phyloP scores from a whole-genome alignment of 2,329 filamentous ascomycete genomes.

The Claviceps spartinae region DNA sequence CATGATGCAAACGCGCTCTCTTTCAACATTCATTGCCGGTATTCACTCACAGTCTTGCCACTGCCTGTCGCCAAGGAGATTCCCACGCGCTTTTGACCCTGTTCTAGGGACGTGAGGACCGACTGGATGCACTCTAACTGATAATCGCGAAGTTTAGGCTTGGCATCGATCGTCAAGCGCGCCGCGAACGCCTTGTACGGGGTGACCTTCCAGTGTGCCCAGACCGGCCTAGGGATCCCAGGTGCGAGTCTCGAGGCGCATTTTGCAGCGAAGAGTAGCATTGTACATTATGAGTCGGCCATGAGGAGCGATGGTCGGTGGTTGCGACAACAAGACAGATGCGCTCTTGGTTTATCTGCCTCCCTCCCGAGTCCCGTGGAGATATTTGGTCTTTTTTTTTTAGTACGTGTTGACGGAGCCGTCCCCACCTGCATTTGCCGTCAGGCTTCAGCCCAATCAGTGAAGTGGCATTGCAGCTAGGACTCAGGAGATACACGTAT shows the following conservation, averaged over 20 bases:
- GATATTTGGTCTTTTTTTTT: too few relatives aligned
- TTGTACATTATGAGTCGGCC: slow-evolving; percentile 21
- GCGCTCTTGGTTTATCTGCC: too few relatives aligned
- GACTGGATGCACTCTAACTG: slow-evolving; percentile 86
- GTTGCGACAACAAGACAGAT: not conserved
- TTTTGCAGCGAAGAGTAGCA: slow-evolving; percentile 19
- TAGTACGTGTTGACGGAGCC: too few relatives aligned
- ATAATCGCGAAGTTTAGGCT: slow-evolving; percentile 60
- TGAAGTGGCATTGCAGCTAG: too few relatives aligned
- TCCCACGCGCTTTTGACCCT: slow-evolving; percentile 66
- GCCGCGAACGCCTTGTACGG: slow-evolving; percentile 14
- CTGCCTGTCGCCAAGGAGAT: slow-evolving; percentile 79
- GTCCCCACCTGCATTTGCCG: too few relatives aligned
- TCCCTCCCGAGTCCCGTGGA: too few relatives aligned
- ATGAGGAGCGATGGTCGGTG: not conserved
- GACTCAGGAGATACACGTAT: too few relatives aligned
- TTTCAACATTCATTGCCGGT: not conserved
- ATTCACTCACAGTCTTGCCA: slow-evolving; percentile 61
- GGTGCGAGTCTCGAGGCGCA: slow-evolving; percentile 13
- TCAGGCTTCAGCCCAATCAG: too few relatives aligned
- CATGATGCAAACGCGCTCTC: not conserved
- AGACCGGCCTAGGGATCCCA: slow-evolving; percentile 5
- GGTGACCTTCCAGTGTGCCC: slow-evolving; percentile 1
- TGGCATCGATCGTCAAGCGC: slow-evolving; percentile 10
- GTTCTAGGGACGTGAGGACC: slow-evolving; percentile 53